Conservation (phyloP, 441 rosid species). For the Biscutella laevigata region DNA sequence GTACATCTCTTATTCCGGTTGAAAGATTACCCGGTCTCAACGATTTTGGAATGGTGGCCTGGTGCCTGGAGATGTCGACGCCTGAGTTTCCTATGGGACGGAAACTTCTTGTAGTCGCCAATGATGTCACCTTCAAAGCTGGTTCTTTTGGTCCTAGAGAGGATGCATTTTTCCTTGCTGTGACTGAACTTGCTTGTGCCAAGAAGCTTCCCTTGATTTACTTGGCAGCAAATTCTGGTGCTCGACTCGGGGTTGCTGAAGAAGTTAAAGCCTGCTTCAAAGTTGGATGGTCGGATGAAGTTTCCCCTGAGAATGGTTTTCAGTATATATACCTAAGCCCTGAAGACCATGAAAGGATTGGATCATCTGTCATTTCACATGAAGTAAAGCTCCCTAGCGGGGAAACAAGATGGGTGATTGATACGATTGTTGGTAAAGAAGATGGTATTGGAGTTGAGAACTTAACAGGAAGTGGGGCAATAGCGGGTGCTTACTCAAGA, state of each 20-base stretch:
- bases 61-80: slow-evolving; percentile 86
- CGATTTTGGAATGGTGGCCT: slow-evolving; percentile 96
- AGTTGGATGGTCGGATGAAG: slow-evolving; percentile 93
- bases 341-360: slow-evolving; percentile 60
- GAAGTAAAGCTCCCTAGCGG: slow-evolving; percentile 72
- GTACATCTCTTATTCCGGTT: slow-evolving; percentile 55
- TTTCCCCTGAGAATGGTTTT: slow-evolving; percentile 82
- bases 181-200: slow-evolving; percentile 86
- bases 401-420: slow-evolving; percentile 89
- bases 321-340: slow-evolving; percentile 79
- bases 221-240: slow-evolving; percentile 99
- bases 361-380: slow-evolving; percentile 80
- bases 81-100: slow-evolving; percentile 98
- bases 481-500: slow-evolving; percentile 94
- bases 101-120: slow-evolving; percentile 63
- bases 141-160: slow-evolving; percentile 99
- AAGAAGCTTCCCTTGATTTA: slow-evolving; percentile 88
- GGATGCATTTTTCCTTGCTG: slow-evolving; percentile 93
- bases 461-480: slow-evolving; percentile 95
- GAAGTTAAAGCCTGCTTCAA: slow-evolving; percentile 90
- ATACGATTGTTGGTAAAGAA: slow-evolving; percentile 92
- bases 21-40: slow-evolving; percentile 75
- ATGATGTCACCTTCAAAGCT: slow-evolving; percentile 95
- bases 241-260: slow-evolving; percentile 95
- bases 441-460: slow-evolving; percentile 98